phyloP scores from a whole-genome alignment of 345 rosid genomes.

The Psidium guajava region DNA sequence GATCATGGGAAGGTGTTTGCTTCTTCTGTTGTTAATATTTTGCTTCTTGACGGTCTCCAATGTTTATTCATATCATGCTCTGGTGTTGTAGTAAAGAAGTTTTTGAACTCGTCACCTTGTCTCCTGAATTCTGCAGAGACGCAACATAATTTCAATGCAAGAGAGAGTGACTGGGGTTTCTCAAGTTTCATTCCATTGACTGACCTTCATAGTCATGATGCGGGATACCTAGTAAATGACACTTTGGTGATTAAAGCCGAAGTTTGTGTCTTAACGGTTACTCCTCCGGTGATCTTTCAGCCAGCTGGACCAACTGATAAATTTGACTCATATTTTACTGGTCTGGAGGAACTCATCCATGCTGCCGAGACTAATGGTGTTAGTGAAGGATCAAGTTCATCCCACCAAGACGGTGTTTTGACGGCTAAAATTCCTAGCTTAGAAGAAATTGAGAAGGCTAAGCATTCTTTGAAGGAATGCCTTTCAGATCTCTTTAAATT shows the following conservation, averaged over 20 bases:
- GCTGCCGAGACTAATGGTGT: not conserved
- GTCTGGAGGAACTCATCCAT: not conserved
- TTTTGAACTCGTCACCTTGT: not conserved
- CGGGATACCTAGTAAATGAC: not conserved
- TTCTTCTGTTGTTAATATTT: no score
- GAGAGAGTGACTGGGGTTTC: not conserved
- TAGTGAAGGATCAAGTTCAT: not conserved
- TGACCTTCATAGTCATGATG: not conserved
- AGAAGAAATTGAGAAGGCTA: not conserved
- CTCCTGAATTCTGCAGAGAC: not conserved
- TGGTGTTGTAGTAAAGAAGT: not conserved
- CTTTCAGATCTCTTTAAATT: conserved; percentile 4
- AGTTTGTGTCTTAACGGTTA: not conserved
- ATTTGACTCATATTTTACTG: not conserved
- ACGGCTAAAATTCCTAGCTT: not conserved
- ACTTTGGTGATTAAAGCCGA: not conserved
- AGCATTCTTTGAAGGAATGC: conserved; percentile 4
- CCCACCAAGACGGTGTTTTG: not conserved
- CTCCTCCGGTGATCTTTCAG: not conserved
- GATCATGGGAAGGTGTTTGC: no score
- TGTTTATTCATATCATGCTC: no score
- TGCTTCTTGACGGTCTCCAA: no score
- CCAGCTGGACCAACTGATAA: not conserved
- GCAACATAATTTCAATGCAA: not conserved
- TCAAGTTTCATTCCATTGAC: not conserved